Evolutionary conservation across 768 basidiomycete genomes (phyloP).

Genomic region (Tricholoma saponaceum): DNA sequence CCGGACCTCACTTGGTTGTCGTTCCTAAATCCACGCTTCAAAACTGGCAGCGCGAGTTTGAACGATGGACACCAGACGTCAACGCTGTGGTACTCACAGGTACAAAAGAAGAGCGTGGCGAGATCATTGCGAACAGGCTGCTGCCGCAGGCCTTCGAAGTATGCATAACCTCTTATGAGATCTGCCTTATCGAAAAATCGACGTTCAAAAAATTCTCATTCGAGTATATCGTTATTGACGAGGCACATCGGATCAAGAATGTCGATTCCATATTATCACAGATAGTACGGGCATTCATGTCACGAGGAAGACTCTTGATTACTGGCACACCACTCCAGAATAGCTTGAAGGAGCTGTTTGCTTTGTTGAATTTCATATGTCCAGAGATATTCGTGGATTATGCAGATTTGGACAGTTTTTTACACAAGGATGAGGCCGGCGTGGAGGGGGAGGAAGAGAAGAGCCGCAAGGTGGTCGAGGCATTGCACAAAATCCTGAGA

Average conservation of each 20-base stretch:
- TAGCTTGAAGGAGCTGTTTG: conserved; percentile 93
- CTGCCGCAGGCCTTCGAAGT: conserved; percentile 90
- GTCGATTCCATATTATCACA: conserved; percentile 94
- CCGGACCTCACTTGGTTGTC: conserved; percentile 90
- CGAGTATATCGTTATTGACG: conserved; percentile 97
- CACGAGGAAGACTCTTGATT: conserved; percentile 86
- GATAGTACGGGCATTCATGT: conserved; percentile 88
- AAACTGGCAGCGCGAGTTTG: conserved; percentile 95
- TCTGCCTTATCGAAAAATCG: conserved; percentile 93
- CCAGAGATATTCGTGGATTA: conserved; percentile 95
- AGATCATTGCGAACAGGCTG: conserved; percentile 73
- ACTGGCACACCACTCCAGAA: conserved; percentile 98
- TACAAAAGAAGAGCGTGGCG: conserved; percentile 83
- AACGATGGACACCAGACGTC: conserved; percentile 87
- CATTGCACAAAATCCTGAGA: conserved; percentile 92
- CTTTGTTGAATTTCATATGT: conserved; percentile 90
- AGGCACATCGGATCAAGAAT: conserved; percentile 99
- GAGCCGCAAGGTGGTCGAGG: conserved; percentile 93
- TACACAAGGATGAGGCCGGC: conserved; percentile 79
- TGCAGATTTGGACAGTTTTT: conserved; percentile 87
- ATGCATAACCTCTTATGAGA: conserved; percentile 95
- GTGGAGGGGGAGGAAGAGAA: conserved; percentile 73
- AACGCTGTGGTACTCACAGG: conserved; percentile 80
- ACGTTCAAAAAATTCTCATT: conserved; percentile 92
- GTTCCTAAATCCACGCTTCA: conserved; percentile 99